Evolutionary conservation across 2,329 filamentous ascomycete genomes (phyloP).

Genomic region (Microdochium bolleyi): DNA sequence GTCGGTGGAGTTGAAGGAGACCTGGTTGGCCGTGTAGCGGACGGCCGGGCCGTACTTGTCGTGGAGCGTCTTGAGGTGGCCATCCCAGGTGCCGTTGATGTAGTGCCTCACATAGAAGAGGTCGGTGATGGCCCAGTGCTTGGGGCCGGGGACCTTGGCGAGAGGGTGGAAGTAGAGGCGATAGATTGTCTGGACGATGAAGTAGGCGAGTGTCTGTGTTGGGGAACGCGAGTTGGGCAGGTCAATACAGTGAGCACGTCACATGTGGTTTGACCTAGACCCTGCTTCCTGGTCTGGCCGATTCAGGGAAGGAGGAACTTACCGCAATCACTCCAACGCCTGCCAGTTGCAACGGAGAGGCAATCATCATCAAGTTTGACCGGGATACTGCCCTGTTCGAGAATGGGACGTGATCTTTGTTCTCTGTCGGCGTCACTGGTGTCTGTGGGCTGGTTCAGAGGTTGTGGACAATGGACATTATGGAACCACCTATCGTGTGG

Average conservation of each 20-base stretch:
- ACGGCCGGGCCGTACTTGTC: background rate
- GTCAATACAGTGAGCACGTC: background rate
- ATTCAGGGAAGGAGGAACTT: background rate
- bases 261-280: background rate
- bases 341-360: background rate
- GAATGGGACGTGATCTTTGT: background rate
- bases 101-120: background rate
- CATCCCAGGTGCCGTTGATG: background rate
- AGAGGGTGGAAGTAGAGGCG: background rate
- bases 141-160: background rate
- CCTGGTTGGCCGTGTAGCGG: background rate
- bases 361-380: background rate
- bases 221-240: background rate
- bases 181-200: background rate
- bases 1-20: background rate
- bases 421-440: background rate
- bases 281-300: background rate
- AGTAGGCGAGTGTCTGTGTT: background rate
- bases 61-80: background rate
- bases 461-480: background rate
- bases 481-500: too few relatives aligned
- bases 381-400: background rate
- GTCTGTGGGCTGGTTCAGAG: background rate
- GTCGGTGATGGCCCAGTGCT: background rate
- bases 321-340: background rate